Base-by-base conservation (phyloP, 257 asterid genomes). In the Nemophila menziesii region DNA sequence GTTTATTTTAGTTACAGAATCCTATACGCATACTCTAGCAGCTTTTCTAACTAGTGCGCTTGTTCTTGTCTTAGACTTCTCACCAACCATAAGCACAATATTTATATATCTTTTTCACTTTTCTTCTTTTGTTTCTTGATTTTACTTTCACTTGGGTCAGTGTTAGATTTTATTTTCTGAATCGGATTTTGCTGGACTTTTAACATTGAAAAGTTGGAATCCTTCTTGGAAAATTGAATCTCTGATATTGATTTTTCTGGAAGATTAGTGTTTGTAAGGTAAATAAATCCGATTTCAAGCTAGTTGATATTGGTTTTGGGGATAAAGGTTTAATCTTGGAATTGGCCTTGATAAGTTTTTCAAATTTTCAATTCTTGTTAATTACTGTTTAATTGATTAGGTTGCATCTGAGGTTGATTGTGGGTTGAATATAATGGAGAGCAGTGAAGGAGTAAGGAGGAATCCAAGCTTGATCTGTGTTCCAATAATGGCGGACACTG, bases 401-500 rank as follows among this genome's bases (percentile, higher is more conserved):
- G 70, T 65, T 33, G 69, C 51, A 23, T 14, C 70, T 27, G 61
- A 42, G 16, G 51, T 69, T 64, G 82, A 69, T 69, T 67, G 62
- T 37, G 68, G 66, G 46, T 56, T 51, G 55, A 46, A 37, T 56
- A 45, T 23, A 39, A 74, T 68, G 77, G 74, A 56, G 57, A 48
- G 55, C 27, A 61, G 54, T 48, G 61, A 23, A 43, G 80, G 61
- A 41, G 37, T 70, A 54, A 63, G 78, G 63, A 72, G 61, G 70
- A 80, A 89, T 43, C 71, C 55, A 20, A 81, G 94, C 11, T 56
- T 90, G 72, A 85, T 90, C 49, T 90, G 99, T 57, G 96, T 93
- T 8, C 96, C 99, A 17, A 44, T 90, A 51, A 90, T 90, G 96
- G 93, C 75, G 15, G 93, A 81, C 46, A 63, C 96, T 7, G 92